These are phyloP conservation scores for Ogataea ramenticola DNA, from an alignment of 805 yeast species.

Conservation along the genomic window DNA sequence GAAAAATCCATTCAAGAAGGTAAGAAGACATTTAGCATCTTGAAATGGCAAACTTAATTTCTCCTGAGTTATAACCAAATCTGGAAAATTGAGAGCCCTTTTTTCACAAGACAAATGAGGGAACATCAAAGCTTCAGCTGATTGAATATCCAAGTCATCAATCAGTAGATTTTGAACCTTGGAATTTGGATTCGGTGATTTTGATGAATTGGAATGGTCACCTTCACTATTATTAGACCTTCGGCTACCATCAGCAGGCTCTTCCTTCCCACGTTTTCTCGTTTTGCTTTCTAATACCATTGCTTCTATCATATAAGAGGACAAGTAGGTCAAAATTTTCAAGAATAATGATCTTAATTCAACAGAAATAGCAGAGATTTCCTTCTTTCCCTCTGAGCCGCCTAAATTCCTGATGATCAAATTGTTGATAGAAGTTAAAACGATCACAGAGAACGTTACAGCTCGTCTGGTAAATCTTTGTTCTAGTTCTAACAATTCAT, in stretches of 20 bases:
- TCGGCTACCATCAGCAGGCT: background rate
- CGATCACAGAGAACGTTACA: slow-evolving; percentile 9
- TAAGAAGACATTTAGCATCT: slow-evolving; percentile 12
- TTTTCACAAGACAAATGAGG: slow-evolving; percentile 1
- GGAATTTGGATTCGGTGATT: background rate
- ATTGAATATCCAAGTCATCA: slow-evolving; percentile 12
- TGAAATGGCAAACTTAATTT: slow-evolving; percentile 9
- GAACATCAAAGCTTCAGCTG: slow-evolving; percentile 8
- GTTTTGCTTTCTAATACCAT: background rate
- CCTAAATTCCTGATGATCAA: slow-evolving; percentile 7
- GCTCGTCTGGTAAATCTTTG: slow-evolving; percentile 11
- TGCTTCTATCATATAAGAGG: slow-evolving; percentile 9
- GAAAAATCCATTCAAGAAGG: slow-evolving; percentile 20
- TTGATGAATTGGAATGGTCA: background rate
- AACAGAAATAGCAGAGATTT: slow-evolving; percentile 11
- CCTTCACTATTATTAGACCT: background rate
- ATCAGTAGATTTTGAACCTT: slow-evolving; percentile 3
- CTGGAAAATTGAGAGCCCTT: background rate
- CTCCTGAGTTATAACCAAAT: slow-evolving; percentile 2
- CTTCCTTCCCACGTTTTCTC: too few species aligned
- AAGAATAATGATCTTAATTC: slow-evolving; percentile 17
- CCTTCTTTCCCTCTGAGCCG: background rate
- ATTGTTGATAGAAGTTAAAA: slow-evolving; percentile 13
- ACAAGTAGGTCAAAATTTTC: slow-evolving; percentile 9
- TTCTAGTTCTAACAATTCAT: slow-evolving; percentile 4